Evolutionary conservation across 257 asterid species (phyloP).

Genomic region (Henckelia pumila): DNA sequence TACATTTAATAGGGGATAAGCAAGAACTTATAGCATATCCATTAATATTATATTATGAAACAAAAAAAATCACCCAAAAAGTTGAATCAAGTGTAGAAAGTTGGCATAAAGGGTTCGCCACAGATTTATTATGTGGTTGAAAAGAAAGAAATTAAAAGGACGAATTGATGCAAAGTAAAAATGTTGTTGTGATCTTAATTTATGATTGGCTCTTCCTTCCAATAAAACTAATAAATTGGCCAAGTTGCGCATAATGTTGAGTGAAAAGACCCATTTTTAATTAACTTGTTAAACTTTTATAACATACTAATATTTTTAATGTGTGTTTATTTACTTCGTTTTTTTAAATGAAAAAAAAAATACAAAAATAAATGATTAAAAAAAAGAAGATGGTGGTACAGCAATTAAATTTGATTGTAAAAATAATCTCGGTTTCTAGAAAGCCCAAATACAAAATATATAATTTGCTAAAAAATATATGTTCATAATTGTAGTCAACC

Average conservation of each 20-base stretch:
- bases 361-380: too few relatives aligned
- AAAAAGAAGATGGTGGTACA: too few relatives aligned
- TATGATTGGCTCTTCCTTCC: neutral
- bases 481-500: conserved; percentile 27
- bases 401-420: neutral
- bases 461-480: neutral
- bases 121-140: neutral
- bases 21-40: neutral
- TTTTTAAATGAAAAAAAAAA: too few relatives aligned
- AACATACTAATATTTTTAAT: neutral
- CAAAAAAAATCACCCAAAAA: neutral
- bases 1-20: neutral
- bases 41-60: neutral
- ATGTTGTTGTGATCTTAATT: neutral
- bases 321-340: too few relatives aligned
- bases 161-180: neutral
- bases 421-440: neutral
- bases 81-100: neutral
- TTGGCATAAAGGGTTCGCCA: neutral
- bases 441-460: neutral
- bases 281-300: neutral
- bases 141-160: neutral
- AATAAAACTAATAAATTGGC: too few relatives aligned
- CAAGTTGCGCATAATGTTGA: neutral
- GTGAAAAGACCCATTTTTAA: neutral